These are phyloP conservation scores for Phytophthora ohioensis DNA, from an alignment of 352 stramenopile species.

Conservation along the genomic window DNA sequence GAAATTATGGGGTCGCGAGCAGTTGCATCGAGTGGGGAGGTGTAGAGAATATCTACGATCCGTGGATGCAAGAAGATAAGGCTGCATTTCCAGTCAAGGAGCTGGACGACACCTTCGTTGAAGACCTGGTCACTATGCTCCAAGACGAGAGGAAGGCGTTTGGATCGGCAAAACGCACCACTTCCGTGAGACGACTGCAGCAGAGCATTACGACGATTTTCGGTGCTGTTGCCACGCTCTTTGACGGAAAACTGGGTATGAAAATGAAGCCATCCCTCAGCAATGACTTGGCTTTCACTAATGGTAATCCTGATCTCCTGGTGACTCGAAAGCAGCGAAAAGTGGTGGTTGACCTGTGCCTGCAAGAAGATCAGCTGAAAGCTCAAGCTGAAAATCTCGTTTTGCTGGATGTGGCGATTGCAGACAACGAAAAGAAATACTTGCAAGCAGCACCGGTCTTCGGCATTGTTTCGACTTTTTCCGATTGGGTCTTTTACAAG, in stretches of 20 bases:
- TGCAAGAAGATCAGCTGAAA: slow-evolving; percentile 1
- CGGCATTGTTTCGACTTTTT: slow-evolving; percentile 10
- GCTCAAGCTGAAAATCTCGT: slow-evolving; percentile 4
- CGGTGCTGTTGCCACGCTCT: slow-evolving; percentile 13
- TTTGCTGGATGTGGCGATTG: slow-evolving; percentile 5
- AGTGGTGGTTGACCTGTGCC: neutral
- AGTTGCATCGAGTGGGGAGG: neutral
- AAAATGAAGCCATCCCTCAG: slow-evolving; percentile 4
- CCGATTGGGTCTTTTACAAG: slow-evolving; percentile 12
- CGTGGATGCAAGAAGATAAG: slow-evolving; percentile 3
- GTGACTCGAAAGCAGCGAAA: slow-evolving; percentile 1
- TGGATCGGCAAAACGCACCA: slow-evolving; percentile 4
- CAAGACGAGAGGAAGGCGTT: slow-evolving; percentile 9
- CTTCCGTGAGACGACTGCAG: slow-evolving; percentile 6
- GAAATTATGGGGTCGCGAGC: neutral
- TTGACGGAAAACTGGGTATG: neutral
- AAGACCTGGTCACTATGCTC: neutral
- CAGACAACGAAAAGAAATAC: too few species aligned
- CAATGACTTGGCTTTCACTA: slow-evolving; percentile 5
- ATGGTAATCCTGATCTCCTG: neutral
- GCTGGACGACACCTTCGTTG: neutral
- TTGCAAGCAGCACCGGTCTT: neutral
- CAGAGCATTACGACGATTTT: slow-evolving; percentile 3
- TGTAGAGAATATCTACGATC: slow-evolving; percentile 5
- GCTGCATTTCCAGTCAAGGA: slow-evolving; percentile 9